Percentiles rank a stretch among this genome's conserved stretches.
Evolutionary conservation across 1,284 basidiomycete species (phyloP).

Genomic region (Salmacisia buchloeana): DNA sequence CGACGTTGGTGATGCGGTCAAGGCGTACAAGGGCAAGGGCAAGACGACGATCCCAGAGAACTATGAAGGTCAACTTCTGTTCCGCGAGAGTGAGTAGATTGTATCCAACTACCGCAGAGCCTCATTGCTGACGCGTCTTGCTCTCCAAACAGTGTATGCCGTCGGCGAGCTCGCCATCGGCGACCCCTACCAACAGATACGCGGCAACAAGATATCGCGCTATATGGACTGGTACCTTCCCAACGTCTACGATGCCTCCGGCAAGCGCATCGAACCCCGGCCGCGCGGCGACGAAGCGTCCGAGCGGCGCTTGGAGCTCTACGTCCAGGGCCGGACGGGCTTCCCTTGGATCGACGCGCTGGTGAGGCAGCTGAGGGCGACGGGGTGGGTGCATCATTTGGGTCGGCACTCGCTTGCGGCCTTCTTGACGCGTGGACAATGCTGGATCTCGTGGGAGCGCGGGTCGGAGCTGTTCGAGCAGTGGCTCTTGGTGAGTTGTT

Average conservation of each 20-base stretch:
- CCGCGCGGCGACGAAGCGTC: constrained; percentile 52
- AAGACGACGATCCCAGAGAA: constrained; percentile 29
- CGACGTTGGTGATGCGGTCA: constrained; percentile 29
- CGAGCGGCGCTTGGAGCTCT: constrained; percentile 52
- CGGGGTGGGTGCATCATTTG: constrained; percentile 54
- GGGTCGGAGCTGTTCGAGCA: constrained; percentile 58
- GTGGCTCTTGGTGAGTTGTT: constrained; percentile 22
- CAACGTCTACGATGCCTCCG: constrained; percentile 53
- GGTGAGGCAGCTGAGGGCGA: constrained; percentile 54
- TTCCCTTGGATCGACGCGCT: constrained; percentile 57
- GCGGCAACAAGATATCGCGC: constrained; percentile 53
- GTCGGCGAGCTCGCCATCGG: constrained; percentile 52
- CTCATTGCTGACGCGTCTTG: not conserved
- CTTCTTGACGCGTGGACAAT: constrained; percentile 58
- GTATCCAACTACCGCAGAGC: not conserved
- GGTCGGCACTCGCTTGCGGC: constrained; percentile 58
- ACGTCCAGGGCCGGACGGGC: constrained; percentile 54
- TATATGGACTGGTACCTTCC: constrained; percentile 53
- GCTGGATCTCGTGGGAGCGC: constrained; percentile 59
- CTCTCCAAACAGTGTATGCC: constrained; percentile 49
- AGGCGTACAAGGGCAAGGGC: constrained; percentile 33
- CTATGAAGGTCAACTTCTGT: constrained; percentile 51
- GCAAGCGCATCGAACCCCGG: constrained; percentile 49
- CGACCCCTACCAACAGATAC: constrained; percentile 52
- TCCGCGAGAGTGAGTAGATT: constrained; percentile 47